Conservation (phyloP, 2,329 filamentous ascomycete species). For the Fusarium sp. region DNA sequence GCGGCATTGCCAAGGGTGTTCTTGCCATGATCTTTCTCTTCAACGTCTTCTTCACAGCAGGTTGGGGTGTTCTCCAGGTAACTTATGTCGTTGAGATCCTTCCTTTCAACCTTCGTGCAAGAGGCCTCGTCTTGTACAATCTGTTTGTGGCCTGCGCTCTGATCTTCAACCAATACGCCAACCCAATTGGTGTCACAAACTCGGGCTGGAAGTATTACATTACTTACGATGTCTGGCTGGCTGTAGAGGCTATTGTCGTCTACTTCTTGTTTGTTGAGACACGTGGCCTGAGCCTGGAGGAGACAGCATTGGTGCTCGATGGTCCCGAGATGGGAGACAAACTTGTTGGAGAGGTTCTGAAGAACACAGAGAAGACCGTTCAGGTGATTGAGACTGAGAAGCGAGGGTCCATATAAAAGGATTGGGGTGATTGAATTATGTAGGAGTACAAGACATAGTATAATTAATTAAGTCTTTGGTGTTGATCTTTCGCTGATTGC, state of each 20-base stretch:
- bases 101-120: conserved; percentile 1
- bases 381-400: conserved; percentile 7
- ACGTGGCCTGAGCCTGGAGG: background rate
- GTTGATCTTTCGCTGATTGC: rapidly evolving
- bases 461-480: background rate
- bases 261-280: conserved; percentile 19
- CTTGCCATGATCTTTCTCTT: conserved; percentile 20
- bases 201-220: conserved; percentile 13
- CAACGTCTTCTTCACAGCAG: conserved; percentile 8
- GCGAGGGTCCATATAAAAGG: background rate
- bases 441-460: too few relatives aligned
- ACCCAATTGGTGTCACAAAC: conserved; percentile 5
- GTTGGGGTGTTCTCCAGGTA: conserved; percentile 16
- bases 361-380: background rate
- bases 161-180: conserved; percentile 16
- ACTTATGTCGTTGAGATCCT: conserved; percentile 15
- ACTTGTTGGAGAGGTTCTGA: conserved; percentile 7
- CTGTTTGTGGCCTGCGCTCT: conserved; percentile 3
- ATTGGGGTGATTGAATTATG: rapidly evolving
- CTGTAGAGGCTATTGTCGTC: conserved; percentile 4
- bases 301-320: conserved; percentile 41
- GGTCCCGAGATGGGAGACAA: conserved; percentile 42
- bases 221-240: conserved; percentile 7
- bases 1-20: conserved; percentile 7
- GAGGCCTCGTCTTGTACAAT: conserved; percentile 1